Evolutionary conservation across 2,329 filamentous ascomycete genomes (phyloP).

Genomic region (Ambrosiella xylebori): DNA sequence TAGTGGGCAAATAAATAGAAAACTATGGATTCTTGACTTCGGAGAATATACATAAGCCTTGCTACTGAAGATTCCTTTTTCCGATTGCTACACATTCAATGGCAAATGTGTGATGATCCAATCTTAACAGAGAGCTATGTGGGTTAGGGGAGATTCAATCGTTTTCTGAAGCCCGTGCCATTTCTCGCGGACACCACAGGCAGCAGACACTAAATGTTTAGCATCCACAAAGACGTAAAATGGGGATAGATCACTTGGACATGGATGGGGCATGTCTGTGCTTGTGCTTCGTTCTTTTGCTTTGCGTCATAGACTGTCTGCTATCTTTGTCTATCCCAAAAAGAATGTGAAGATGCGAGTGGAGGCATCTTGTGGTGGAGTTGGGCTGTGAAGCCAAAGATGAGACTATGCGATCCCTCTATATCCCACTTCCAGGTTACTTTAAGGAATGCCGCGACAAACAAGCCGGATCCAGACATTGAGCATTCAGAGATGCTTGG

Average conservation of each 20-base stretch:
- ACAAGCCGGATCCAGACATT: too few relatives aligned
- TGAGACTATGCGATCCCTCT: neutral
- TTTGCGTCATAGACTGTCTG: neutral
- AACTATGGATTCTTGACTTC: too few relatives aligned
- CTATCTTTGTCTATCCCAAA: neutral
- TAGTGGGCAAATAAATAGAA: too few relatives aligned
- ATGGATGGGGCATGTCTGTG: neutral
- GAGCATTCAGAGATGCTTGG: too few relatives aligned
- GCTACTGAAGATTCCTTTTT: too few relatives aligned
- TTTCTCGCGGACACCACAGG: neutral
- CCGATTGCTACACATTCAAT: too few relatives aligned
- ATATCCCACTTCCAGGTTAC: neutral
- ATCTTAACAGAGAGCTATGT: too few relatives aligned
- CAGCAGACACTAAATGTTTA: neutral
- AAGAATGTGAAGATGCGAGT: neutral
- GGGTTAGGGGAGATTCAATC: too few relatives aligned
- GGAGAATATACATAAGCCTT: too few relatives aligned
- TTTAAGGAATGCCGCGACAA: too few relatives aligned
- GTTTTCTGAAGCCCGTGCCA: too few relatives aligned
- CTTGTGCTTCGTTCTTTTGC: neutral
- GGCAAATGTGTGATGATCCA: too few relatives aligned
- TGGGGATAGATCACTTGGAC: neutral
- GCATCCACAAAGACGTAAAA: neutral
- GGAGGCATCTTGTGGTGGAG: neutral
- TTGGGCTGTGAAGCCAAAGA: neutral